Evolutionary conservation across 208 protist species (phyloP).

Genomic region (Acanthamoeba divionensis): DNA sequence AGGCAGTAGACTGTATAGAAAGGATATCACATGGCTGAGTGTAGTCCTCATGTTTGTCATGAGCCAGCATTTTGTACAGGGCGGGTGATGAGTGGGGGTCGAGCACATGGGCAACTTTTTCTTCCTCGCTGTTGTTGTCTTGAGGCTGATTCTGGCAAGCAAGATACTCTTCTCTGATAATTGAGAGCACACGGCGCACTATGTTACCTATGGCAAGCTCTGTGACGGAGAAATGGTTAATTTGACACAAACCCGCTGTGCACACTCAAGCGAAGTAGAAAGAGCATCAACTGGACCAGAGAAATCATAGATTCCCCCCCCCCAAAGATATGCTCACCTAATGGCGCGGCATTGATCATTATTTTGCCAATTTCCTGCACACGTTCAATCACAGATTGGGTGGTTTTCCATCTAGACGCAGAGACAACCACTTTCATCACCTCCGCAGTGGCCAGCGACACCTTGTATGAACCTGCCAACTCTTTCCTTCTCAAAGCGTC

Average conservation of each 20-base stretch:
- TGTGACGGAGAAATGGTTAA: background rate
- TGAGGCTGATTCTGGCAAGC: constrained; percentile 49
- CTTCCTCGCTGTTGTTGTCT: constrained; percentile 44
- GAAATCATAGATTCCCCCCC: no score
- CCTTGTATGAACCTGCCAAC: constrained; percentile 50
- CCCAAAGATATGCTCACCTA: no score
- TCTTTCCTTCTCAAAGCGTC: background rate
- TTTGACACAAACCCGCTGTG: no score
- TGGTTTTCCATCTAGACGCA: background rate
- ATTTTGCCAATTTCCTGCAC: constrained; percentile 48
- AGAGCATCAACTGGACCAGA: no score
- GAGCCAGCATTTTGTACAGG: constrained; percentile 43
- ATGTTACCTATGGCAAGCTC: constrained; percentile 85
- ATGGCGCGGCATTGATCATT: constrained; percentile 54
- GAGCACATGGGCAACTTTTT: constrained; percentile 11
- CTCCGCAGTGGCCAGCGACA: constrained; percentile 52
- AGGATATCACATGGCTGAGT: background rate
- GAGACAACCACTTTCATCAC: constrained; percentile 56
- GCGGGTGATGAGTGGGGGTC: constrained; percentile 30
- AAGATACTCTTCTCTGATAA: constrained; percentile 82
- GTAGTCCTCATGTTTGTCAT: constrained; percentile 42
- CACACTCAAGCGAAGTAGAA: no score
- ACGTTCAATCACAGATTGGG: constrained; percentile 26
- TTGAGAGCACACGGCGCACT: constrained; percentile 81
- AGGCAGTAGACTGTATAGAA: background rate